Evolutionary conservation across 2,329 filamentous ascomycete genomes (phyloP).

Genomic region (Arthroderma sp.): DNA sequence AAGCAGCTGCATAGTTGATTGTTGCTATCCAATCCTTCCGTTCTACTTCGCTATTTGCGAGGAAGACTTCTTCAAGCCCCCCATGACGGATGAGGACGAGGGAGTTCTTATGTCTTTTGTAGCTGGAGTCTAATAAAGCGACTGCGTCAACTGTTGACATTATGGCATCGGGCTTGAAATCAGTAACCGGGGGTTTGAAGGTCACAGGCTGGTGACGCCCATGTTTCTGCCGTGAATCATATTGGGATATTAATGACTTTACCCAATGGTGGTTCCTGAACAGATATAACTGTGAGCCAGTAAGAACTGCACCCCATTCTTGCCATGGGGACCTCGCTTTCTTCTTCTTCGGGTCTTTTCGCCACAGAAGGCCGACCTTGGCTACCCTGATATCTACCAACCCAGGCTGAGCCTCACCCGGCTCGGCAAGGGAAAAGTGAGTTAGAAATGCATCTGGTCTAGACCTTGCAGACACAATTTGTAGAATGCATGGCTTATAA

Average conservation of each 20-base stretch:
- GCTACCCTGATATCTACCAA: slow-evolving; percentile 96
- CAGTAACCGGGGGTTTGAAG: slow-evolving; percentile 77
- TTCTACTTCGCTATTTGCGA: slow-evolving; percentile 81
- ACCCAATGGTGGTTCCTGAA: slow-evolving; percentile 91
- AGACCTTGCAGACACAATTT: slow-evolving; percentile 89
- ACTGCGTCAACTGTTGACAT: slow-evolving; percentile 92
- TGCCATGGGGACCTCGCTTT: slow-evolving; percentile 94
- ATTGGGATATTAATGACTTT: slow-evolving; percentile 78
- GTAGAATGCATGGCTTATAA: slow-evolving; percentile 78
- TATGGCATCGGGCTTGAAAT: slow-evolving; percentile 86
- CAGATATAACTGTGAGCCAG: slow-evolving; percentile 92
- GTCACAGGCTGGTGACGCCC: slow-evolving; percentile 66
- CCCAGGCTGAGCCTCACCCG: slow-evolving; percentile 73
- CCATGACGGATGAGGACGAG: slow-evolving; percentile 83
- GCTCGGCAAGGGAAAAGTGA: slow-evolving; percentile 71
- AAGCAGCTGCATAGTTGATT: slow-evolving; percentile 90
- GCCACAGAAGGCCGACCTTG: slow-evolving; percentile 88
- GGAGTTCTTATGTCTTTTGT: slow-evolving; percentile 87
- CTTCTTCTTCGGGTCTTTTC: slow-evolving; percentile 86
- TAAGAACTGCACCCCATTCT: slow-evolving; percentile 94
- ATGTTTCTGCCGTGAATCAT: slow-evolving; percentile 67
- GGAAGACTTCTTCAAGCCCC: slow-evolving; percentile 74
- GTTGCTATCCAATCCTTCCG: slow-evolving; percentile 96
- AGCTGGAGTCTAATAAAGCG: slow-evolving; percentile 69
- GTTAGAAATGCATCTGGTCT: slow-evolving; percentile 91